phyloP scores from a whole-genome alignment of 2,329 filamentous ascomycete genomes.

The Leptographium lundbergii region DNA sequence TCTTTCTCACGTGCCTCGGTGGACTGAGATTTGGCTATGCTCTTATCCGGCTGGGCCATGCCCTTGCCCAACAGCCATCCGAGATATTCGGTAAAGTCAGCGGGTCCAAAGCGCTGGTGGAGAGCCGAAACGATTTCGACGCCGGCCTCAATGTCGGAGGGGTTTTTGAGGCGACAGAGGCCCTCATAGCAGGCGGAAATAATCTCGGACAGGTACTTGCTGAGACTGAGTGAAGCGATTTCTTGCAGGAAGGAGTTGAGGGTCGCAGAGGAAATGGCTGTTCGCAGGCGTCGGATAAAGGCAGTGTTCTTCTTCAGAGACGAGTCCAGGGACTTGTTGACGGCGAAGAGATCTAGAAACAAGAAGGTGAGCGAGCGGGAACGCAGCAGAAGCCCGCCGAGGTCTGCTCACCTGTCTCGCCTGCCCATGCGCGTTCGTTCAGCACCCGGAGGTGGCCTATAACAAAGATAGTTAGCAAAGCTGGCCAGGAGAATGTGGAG shows the following conservation, averaged over 20 bases:
- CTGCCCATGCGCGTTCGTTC: conserved; percentile 80
- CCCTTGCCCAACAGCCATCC: conserved; percentile 89
- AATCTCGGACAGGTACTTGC: conserved; percentile 95
- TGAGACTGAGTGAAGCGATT: conserved; percentile 77
- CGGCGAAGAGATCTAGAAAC: conserved; percentile 59
- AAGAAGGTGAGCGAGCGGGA: conserved; percentile 5
- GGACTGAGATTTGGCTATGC: conserved; percentile 61
- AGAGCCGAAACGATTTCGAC: conserved; percentile 91
- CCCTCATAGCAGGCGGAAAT: conserved; percentile 93
- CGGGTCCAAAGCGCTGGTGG: conserved; percentile 84
- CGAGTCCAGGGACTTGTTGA: conserved; percentile 75
- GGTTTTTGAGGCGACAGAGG: conserved; percentile 78
- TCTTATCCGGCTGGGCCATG: conserved; percentile 81
- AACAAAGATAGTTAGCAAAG: not conserved
- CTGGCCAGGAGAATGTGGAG: not conserved
- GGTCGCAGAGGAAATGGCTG: conserved; percentile 69
- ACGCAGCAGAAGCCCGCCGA: not conserved
- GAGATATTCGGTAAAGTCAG: conserved; percentile 81
- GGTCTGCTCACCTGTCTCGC: conserved; percentile 58
- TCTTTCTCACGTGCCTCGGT: conserved; percentile 83
- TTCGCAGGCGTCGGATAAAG: conserved; percentile 92
- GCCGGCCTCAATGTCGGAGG: conserved; percentile 81
- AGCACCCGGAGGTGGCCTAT: conserved; percentile 80
- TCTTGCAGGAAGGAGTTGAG: conserved; percentile 79
- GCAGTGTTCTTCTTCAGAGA: conserved; percentile 97